phyloP scores from a whole-genome alignment of 2,329 filamentous ascomycete genomes.

The Microdochium nivale region DNA sequence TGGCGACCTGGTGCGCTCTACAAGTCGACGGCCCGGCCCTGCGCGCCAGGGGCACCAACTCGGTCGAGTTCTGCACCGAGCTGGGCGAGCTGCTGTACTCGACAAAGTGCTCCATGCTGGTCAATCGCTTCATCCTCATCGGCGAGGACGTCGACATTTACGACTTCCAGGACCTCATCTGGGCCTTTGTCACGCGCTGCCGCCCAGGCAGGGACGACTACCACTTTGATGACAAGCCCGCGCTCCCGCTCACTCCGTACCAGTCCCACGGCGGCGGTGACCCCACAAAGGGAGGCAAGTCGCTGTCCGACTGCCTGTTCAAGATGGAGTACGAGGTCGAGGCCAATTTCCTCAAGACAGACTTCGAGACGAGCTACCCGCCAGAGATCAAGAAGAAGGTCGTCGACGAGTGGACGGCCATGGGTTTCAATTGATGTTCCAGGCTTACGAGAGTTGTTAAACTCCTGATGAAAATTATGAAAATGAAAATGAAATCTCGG shows the following conservation, averaged over 20 bases:
- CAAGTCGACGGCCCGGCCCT: conserved; percentile 50
- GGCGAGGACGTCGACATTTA: conserved; percentile 42
- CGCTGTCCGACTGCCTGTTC: conserved; percentile 34
- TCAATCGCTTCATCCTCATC: conserved; percentile 34
- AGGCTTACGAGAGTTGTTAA: not conserved
- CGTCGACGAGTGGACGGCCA: not conserved
- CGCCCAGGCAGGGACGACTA: conserved; percentile 33
- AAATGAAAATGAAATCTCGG: too few relatives aligned
- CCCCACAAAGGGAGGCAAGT: conserved; percentile 29
- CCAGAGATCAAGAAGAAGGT: not conserved
- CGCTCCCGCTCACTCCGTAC: conserved; percentile 36
- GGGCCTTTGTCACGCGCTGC: conserved; percentile 38
- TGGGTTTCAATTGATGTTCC: not conserved
- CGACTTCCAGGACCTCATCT: conserved; percentile 35
- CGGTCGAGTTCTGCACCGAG: conserved; percentile 25
- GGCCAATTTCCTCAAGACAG: not conserved
- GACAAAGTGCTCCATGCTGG: conserved; percentile 30
- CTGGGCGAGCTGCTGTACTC: conserved; percentile 34
- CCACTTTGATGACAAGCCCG: conserved; percentile 32
- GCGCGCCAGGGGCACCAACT: conserved; percentile 41
- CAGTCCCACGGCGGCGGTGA: conserved; percentile 30
- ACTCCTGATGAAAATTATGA: too few relatives aligned
- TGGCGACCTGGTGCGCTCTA: conserved; percentile 40
- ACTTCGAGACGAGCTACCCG: not conserved
- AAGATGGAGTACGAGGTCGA: conserved; percentile 27